Conservation (phyloP, 371 early-diverging fungal genomes). For the Mortierella sp. region DNA sequence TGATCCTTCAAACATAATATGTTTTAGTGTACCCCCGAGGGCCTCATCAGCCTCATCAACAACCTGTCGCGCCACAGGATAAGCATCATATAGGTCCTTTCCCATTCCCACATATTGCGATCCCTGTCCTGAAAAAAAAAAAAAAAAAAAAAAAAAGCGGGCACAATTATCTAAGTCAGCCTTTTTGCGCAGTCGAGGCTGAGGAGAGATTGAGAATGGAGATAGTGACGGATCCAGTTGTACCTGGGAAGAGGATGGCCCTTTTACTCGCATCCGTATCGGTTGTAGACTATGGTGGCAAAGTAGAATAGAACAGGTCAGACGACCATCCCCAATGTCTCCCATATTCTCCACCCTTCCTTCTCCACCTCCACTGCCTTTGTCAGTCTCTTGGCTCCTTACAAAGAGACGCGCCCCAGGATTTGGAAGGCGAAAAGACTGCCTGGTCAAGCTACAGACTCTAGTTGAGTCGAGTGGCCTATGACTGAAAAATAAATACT, state of each 20-base stretch:
- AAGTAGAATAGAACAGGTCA: too few relatives aligned
- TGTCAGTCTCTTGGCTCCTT: too few relatives aligned
- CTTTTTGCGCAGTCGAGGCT: neutral
- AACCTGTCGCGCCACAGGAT: constrained; percentile 73
- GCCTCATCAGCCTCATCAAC: constrained; percentile 90
- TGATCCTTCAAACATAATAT: constrained; percentile 83
- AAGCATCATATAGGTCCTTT: constrained; percentile 80
- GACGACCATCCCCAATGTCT: too few relatives aligned
- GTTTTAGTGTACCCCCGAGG: constrained; percentile 68
- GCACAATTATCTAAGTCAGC: neutral
- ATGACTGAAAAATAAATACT: too few relatives aligned
- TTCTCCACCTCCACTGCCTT: too few relatives aligned
- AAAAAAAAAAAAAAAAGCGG: neutral
- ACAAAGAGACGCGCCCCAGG: too few relatives aligned
- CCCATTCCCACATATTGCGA: constrained; percentile 93
- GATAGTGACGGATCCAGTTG: neutral
- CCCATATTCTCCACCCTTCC: too few relatives aligned
- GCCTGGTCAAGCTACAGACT: too few relatives aligned
- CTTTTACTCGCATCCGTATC: neutral
- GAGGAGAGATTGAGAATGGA: neutral
- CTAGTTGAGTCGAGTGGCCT: too few relatives aligned
- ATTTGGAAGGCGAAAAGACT: too few relatives aligned
- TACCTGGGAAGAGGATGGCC: constrained; percentile 5
- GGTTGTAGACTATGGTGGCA: neutral
- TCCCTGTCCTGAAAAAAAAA: constrained; percentile 74